These are phyloP conservation scores for Diaporthe batatas DNA, from an alignment of 2,329 filamentous ascomycete species.

Conservation along the genomic window DNA sequence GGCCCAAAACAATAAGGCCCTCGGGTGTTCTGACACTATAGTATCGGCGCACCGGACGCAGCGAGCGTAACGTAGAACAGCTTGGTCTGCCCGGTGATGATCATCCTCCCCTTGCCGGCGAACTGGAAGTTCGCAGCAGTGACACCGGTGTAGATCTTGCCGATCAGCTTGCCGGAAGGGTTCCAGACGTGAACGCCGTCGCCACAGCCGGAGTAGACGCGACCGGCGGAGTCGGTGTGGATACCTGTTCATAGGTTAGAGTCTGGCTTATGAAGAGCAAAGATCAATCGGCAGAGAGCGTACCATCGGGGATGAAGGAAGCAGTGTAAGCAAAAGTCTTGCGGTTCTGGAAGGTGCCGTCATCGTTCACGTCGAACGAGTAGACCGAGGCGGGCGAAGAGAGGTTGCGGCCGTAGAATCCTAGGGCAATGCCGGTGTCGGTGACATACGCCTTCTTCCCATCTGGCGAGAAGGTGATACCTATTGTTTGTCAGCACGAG, in stretches of 20 bases:
- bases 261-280: background rate
- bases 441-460: slow-evolving; percentile 65
- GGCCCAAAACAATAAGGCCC: background rate
- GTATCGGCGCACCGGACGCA: slow-evolving; percentile 21
- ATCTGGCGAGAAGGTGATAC: slow-evolving; percentile 66
- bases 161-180: slow-evolving; percentile 61
- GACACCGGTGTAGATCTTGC: slow-evolving; percentile 68
- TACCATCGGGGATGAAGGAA: slow-evolving; percentile 64
- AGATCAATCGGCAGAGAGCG: no score
- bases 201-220: slow-evolving; percentile 66
- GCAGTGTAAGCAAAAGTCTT: slow-evolving; percentile 67
- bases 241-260: slow-evolving; percentile 55
- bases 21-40: background rate
- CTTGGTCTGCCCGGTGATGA: slow-evolving; percentile 57
- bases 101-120: slow-evolving; percentile 56
- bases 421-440: slow-evolving; percentile 64
- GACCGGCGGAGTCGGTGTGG: slow-evolving; percentile 66
- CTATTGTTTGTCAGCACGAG: slow-evolving; percentile 44
- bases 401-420: slow-evolving; percentile 56
- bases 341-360: slow-evolving; percentile 59
- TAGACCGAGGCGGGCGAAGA: slow-evolving; percentile 61
- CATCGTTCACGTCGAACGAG: slow-evolving; percentile 56
- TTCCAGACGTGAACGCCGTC: slow-evolving; percentile 67
- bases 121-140: slow-evolving; percentile 64
- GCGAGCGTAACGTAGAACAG: slow-evolving; percentile 55